Conservation (phyloP, 768 basidiomycete genomes). For the Lentinus brumalis region DNA sequence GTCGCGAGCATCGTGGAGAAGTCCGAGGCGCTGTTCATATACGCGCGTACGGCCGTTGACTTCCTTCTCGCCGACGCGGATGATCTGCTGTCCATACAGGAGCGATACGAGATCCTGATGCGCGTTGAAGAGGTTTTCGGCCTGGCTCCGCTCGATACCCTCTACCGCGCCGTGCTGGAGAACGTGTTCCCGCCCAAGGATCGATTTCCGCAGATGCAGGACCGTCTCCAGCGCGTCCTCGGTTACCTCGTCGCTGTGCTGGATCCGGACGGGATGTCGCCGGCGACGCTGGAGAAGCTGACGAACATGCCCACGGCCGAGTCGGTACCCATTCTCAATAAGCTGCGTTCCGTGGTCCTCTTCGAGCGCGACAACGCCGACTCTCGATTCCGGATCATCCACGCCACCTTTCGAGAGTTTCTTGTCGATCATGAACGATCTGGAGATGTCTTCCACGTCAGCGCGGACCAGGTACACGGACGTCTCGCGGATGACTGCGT, state of each 20-base stretch:
- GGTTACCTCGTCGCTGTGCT: neutral
- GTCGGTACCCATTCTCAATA: neutral
- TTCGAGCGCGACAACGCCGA: neutral
- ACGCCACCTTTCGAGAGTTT: slow-evolving; percentile 6
- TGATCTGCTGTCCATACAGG: neutral
- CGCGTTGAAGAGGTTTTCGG: neutral
- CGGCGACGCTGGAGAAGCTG: neutral
- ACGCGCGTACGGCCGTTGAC: neutral
- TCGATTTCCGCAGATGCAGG: neutral
- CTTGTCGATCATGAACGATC: neutral
- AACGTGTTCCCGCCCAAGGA: neutral
- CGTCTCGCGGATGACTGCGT: slow-evolving; percentile 1
- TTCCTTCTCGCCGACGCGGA: neutral
- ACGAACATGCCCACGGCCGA: neutral
- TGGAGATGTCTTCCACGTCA: neutral
- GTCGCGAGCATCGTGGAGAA: neutral
- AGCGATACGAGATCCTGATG: neutral
- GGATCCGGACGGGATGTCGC: neutral
- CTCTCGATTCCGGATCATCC: neutral
- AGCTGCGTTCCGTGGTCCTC: slow-evolving; percentile 2
- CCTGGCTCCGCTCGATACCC: neutral
- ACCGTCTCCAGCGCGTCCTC: neutral
- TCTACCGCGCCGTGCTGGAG: slow-evolving; percentile 6
- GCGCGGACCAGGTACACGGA: neutral
- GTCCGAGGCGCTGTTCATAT: neutral